A percentile compares a stretch with the other conserved stretches of the same genome.
These are phyloP conservation scores for Dunaliella primolecta DNA, from an alignment of 139 green algal species.

Conservation along the genomic window DNA sequence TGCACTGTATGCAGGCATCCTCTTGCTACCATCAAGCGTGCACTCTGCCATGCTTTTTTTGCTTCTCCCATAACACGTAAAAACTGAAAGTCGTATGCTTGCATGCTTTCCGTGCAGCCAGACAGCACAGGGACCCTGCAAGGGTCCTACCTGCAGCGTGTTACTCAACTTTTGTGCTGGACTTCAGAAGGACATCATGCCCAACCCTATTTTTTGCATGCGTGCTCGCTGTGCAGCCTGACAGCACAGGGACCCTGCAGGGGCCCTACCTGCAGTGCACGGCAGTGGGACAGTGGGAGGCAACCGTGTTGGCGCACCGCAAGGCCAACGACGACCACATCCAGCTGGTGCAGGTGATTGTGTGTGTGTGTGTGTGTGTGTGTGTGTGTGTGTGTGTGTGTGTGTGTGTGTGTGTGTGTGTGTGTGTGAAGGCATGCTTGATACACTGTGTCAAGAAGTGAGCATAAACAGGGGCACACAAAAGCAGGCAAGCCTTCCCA, in stretches of 20 bases:
- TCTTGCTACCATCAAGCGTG: no score
- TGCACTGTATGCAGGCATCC: no score
- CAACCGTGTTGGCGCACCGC: constrained; percentile 39
- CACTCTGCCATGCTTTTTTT: no score
- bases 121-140: constrained; percentile 17
- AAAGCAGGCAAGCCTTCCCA: no score
- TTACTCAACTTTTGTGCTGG: no score
- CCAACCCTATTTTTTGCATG: neutral
- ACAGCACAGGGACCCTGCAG: constrained; percentile 16
- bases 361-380: neutral
- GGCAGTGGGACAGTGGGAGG: constrained; percentile 34
- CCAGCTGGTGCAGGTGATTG: constrained; percentile 20
- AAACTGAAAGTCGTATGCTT: no score
- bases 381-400: neutral
- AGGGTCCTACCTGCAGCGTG: constrained; percentile 32
- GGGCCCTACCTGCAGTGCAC: constrained; percentile 32
- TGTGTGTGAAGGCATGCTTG: neutral
- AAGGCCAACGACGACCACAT: constrained; percentile 59
- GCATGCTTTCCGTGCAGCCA: no score
- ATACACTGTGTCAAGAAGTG: no score
- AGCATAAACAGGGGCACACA: neutral
- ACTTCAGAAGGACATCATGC: no score
- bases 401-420: neutral
- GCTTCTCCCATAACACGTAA: no score
- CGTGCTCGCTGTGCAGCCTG: no score